Percentiles rank a stretch among this genome's conserved stretches.
Conservation (phyloP, 1,139 yeast genomes). For the Kluyveromyces sp. region DNA sequence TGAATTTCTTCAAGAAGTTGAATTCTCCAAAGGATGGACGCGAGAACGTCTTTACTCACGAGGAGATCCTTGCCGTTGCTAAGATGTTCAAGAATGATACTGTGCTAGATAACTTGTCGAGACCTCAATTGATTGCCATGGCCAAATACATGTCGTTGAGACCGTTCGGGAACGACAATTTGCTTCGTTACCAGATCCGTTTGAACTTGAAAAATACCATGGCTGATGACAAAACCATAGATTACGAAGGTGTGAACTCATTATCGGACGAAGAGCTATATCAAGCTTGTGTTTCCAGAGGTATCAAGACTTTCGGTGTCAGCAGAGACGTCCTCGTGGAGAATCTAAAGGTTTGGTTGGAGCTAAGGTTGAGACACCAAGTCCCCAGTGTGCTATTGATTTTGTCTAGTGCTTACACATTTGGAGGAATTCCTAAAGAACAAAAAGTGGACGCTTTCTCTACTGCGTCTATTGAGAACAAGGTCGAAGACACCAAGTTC, state of each 20-base stretch:
- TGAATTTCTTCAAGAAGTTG: conserved; percentile 67
- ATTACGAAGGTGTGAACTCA: conserved; percentile 85
- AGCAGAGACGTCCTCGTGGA: conserved; percentile 80
- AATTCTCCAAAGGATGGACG: conserved; percentile 60
- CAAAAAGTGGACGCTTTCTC: conserved; percentile 10
- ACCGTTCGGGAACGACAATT: conserved; percentile 90
- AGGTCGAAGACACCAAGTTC: conserved; percentile 30
- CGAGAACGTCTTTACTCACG: conserved; percentile 55
- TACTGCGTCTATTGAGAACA: conserved; percentile 11
- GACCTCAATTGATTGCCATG: conserved; percentile 91
- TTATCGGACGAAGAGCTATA: conserved; percentile 79
- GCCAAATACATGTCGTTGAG: conserved; percentile 86
- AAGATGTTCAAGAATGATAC: conserved; percentile 88
- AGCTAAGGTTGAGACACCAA: conserved; percentile 76
- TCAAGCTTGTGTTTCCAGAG: conserved; percentile 87
- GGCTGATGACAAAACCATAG: conserved; percentile 86
- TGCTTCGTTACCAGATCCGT: conserved; percentile 87
- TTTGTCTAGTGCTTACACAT: conserved; percentile 80
- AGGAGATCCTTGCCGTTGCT: conserved; percentile 73
- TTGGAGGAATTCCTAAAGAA: conserved; percentile 47
- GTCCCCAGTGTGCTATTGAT: conserved; percentile 87
- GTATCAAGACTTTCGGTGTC: conserved; percentile 76
- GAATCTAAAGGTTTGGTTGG: conserved; percentile 82
- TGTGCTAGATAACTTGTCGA: conserved; percentile 83
- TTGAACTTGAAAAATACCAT: conserved; percentile 83